These are phyloP conservation scores for Cutaneotrichosporon dermatis DNA, from an alignment of 1,284 basidiomycete species.

Conservation along the genomic window DNA sequence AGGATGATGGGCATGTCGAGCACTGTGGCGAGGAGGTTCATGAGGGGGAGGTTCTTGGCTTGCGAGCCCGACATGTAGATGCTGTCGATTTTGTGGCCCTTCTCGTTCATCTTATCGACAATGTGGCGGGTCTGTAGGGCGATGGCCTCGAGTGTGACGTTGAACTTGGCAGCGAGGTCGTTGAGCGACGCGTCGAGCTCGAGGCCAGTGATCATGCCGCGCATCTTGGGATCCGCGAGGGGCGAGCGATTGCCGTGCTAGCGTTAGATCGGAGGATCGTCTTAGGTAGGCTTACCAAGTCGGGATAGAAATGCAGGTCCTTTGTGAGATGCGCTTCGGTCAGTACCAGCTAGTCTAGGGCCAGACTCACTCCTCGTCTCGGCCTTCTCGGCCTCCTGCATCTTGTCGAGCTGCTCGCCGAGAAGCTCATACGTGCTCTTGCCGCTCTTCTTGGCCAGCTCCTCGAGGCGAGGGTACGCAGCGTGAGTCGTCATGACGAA, in stretches of 20 bases:
- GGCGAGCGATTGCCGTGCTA: slow-evolving; percentile 84
- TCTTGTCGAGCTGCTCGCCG: slow-evolving; percentile 66
- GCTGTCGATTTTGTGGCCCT: slow-evolving; percentile 76
- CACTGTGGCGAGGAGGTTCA: slow-evolving; percentile 83
- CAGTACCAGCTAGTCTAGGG: slow-evolving; percentile 5
- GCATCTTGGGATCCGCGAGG: slow-evolving; percentile 88
- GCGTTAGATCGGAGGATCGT: not conserved
- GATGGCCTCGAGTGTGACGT: slow-evolving; percentile 87
- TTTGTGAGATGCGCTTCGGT: slow-evolving; percentile 70
- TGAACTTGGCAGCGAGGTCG: slow-evolving; percentile 86
- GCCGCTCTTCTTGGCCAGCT: slow-evolving; percentile 52
- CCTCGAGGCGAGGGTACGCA: slow-evolving; percentile 67
- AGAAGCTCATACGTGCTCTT: slow-evolving; percentile 58
- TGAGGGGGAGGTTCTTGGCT: slow-evolving; percentile 74
- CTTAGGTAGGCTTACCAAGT: slow-evolving; percentile 52
- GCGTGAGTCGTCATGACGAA: slow-evolving; percentile 91
- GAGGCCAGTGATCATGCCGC: slow-evolving; percentile 83
- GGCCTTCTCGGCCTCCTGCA: slow-evolving; percentile 58
- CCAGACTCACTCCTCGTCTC: slow-evolving; percentile 55
- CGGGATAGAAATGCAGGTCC: slow-evolving; percentile 89
- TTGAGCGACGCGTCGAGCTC: slow-evolving; percentile 70
- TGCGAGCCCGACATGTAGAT: slow-evolving; percentile 91
- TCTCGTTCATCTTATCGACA: slow-evolving; percentile 79
- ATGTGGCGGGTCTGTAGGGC: slow-evolving; percentile 94
- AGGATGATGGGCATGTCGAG: slow-evolving; percentile 80